These are phyloP conservation scores for Haplosporangium sp. DNA, from an alignment of 371 early-diverging fungal genomes.

Conservation along the genomic window DNA sequence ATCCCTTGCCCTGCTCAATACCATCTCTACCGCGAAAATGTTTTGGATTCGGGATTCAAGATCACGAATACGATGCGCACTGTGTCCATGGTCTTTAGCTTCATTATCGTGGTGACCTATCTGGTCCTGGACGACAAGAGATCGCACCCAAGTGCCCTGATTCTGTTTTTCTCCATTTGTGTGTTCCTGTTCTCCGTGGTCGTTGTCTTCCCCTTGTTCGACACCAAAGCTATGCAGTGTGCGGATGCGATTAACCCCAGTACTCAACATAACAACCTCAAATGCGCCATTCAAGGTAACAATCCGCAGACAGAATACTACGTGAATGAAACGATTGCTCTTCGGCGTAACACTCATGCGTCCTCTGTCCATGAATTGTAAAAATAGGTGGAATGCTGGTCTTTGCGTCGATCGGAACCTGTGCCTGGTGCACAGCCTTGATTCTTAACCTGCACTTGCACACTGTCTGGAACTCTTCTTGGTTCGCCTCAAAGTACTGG, in stretches of 20 bases:
- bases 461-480: conserved; percentile 73
- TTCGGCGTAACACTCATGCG: not conserved
- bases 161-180: conserved; percentile 67
- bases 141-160: conserved; percentile 74
- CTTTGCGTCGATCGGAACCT: conserved; percentile 67
- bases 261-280: conserved; percentile 66
- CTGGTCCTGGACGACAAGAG: conserved; percentile 69
- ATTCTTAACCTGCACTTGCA: conserved; percentile 75
- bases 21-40: conserved; percentile 59
- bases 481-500: conserved; percentile 66
- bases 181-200: conserved; percentile 66
- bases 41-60: conserved; percentile 59
- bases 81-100: conserved; percentile 61
- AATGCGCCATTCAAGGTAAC: conserved; percentile 70
- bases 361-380: not conserved
- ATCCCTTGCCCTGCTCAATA: conserved; percentile 43
- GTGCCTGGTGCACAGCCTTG: conserved; percentile 71
- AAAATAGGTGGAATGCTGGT: conserved; percentile 60
- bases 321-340: no score
- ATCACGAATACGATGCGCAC: conserved; percentile 64
- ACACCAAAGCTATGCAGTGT: conserved; percentile 68
- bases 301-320: no score
- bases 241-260: conserved; percentile 58
- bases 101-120: conserved; percentile 68
- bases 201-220: conserved; percentile 65